These are phyloP conservation scores for Botrytis sinoallii DNA, from an alignment of 2,329 filamentous ascomycete species.

Conservation along the genomic window DNA sequence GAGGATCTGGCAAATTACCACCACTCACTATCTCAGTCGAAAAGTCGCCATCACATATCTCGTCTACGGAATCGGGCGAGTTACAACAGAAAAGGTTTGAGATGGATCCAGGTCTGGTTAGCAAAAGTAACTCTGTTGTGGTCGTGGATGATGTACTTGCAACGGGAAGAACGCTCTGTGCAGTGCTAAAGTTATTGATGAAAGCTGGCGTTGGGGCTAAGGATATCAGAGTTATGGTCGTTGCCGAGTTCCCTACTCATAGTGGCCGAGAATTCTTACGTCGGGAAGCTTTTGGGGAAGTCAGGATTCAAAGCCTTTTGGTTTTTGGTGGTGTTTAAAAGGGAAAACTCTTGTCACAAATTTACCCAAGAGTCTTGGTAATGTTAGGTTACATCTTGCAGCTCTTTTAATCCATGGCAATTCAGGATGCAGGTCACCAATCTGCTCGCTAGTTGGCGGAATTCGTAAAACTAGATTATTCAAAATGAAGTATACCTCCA, in stretches of 20 bases:
- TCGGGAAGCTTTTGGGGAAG: constrained; percentile 26
- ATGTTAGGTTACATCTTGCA: too few relatives aligned
- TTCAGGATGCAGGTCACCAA: too few relatives aligned
- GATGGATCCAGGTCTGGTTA: constrained; percentile 46
- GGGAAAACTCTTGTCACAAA: too few relatives aligned
- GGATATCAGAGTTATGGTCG: constrained; percentile 26
- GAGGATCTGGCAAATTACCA: constrained; percentile 57
- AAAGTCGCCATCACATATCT: constrained; percentile 53
- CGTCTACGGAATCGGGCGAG: constrained; percentile 39
- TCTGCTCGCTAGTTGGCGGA: too few relatives aligned
- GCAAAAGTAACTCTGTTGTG: constrained; percentile 24
- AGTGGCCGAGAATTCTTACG: constrained; percentile 28
- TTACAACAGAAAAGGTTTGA: constrained; percentile 44
- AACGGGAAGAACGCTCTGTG: constrained; percentile 30
- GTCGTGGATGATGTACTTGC: constrained; percentile 32
- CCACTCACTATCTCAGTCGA: constrained; percentile 50
- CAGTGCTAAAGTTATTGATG: constrained; percentile 27
- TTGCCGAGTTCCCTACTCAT: constrained; percentile 30
- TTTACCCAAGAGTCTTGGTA: too few relatives aligned
- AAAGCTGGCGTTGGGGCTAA: constrained; percentile 25
- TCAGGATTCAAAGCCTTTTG: constrained; percentile 31
- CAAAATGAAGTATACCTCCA: too few relatives aligned
- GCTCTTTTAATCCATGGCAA: too few relatives aligned
- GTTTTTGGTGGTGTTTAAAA: constrained; percentile 22
- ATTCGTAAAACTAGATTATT: too few relatives aligned